These are phyloP conservation scores for Vaccinium vitisidaea DNA, from an alignment of 148 eudicot genomes.

Conservation along the genomic window DNA sequence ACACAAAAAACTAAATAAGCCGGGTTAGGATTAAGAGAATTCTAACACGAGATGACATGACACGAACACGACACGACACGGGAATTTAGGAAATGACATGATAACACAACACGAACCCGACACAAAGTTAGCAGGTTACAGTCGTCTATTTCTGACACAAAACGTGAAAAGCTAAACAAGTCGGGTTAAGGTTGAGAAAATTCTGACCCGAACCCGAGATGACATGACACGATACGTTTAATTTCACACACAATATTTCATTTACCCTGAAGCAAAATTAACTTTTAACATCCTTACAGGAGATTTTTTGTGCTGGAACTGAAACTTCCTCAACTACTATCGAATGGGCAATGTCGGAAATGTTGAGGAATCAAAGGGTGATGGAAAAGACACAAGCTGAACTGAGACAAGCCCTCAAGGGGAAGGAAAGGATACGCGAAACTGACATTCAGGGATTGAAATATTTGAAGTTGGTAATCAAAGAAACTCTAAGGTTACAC, in stretches of 20 bases:
- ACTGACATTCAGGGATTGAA: background rate
- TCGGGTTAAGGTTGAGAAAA: too few relatives aligned
- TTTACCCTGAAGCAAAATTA: background rate
- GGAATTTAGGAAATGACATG: too few relatives aligned
- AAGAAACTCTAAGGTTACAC: slow-evolving; percentile 10
- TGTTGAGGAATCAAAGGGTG: slow-evolving; percentile 8
- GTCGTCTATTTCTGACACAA: too few relatives aligned
- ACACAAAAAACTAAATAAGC: too few relatives aligned
- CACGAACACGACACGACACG: too few relatives aligned
- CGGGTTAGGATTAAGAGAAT: too few relatives aligned
- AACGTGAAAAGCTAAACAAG: too few relatives aligned
- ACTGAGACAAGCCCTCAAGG: background rate
- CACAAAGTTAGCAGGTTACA: too few relatives aligned
- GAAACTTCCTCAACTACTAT: background rate
- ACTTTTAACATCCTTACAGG: background rate
- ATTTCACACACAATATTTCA: background rate
- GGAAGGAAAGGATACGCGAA: slow-evolving; percentile 2
- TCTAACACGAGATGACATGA: too few relatives aligned
- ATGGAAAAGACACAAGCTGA: slow-evolving; percentile 7
- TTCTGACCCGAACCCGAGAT: too few relatives aligned
- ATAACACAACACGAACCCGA: too few relatives aligned
- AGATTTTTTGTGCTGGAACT: background rate
- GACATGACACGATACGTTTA: too few relatives aligned
- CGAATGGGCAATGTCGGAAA: slow-evolving; percentile 14
- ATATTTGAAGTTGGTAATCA: slow-evolving; percentile 3